These are phyloP conservation scores for Coix lacrymajobi DNA, from an alignment of 176 grass and related monocot species.

Conservation along the genomic window DNA sequence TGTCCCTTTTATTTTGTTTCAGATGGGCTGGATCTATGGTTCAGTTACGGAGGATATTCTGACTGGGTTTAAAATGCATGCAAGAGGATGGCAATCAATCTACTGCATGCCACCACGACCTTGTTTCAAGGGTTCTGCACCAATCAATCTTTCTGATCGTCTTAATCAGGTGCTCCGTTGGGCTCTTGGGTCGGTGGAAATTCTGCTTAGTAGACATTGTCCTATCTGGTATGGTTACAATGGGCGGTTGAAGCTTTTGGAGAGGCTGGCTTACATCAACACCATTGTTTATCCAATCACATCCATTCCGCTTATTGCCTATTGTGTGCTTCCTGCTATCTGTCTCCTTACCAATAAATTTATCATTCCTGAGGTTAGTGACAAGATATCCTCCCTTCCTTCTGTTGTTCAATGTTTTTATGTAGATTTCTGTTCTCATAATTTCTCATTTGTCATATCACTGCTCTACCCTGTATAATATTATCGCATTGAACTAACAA, in stretches of 20 bases:
- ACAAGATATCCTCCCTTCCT: not conserved
- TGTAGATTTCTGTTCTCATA: not conserved
- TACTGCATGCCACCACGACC: slow-evolving; percentile 90
- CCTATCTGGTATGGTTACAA: slow-evolving; percentile 95
- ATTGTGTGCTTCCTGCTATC: slow-evolving; percentile 96
- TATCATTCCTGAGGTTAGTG: slow-evolving; percentile 91
- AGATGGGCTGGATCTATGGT: slow-evolving; percentile 99
- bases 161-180: slow-evolving; percentile 92
- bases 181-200: slow-evolving; percentile 96
- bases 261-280: slow-evolving; percentile 97
- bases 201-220: slow-evolving; percentile 92
- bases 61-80: slow-evolving; percentile 96
- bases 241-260: slow-evolving; percentile 80
- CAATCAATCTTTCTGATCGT: slow-evolving; percentile 98
- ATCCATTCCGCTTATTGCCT: slow-evolving; percentile 88
- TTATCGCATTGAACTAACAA: not conserved
- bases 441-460: not conserved
- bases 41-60: slow-evolving; percentile 97
- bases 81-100: slow-evolving; percentile 93
- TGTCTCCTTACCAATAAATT: slow-evolving; percentile 99
- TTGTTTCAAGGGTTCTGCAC: slow-evolving; percentile 91
- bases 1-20: slow-evolving; percentile 15
- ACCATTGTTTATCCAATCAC: slow-evolving; percentile 97
- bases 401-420: not conserved
- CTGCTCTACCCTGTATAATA: not conserved